Conservation (phyloP, 108 stramenopile species). For the Skeletonema menzelii region DNA sequence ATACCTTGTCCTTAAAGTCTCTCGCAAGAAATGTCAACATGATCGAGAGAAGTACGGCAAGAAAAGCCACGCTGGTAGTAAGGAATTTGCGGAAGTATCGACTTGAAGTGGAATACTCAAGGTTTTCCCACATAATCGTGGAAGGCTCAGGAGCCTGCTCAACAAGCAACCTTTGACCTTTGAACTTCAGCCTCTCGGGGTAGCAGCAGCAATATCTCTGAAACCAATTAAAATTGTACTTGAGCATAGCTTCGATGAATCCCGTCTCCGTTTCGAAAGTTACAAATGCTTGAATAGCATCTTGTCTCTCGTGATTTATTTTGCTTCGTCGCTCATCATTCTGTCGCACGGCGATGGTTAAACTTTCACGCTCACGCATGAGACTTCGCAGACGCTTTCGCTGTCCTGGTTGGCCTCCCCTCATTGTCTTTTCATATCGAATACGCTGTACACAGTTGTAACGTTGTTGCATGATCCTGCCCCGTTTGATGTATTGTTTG, state of each 20-base stretch:
- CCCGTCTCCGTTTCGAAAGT: constrained; percentile 60
- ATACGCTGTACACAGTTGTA: constrained; percentile 50
- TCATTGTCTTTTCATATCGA: constrained; percentile 49
- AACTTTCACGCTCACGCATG: constrained; percentile 33
- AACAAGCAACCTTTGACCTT: constrained; percentile 40
- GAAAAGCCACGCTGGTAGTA: constrained; percentile 49
- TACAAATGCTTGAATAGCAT: constrained; percentile 63
- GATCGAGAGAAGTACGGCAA: constrained; percentile 51
- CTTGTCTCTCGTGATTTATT: constrained; percentile 24
- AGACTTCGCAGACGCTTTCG: constrained; percentile 30
- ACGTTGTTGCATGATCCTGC: constrained; percentile 50
- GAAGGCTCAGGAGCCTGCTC: constrained; percentile 64
- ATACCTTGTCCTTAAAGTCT: constrained; percentile 46
- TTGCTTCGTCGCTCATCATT: constrained; percentile 40
- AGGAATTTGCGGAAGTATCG: constrained; percentile 47
- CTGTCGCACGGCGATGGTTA: constrained; percentile 41
- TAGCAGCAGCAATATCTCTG: constrained; percentile 41
- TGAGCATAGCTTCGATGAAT: constrained; percentile 46
- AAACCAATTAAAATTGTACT: constrained; percentile 54
- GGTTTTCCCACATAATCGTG: constrained; percentile 74
- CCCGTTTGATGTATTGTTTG: constrained; percentile 51
- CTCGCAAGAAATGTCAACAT: constrained; percentile 54
- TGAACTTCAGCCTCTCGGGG: constrained; percentile 48
- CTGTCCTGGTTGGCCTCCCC: constrained; percentile 12
- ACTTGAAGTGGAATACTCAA: constrained; percentile 36